Base-by-base conservation (phyloP, 2,329 filamentous ascomycete species). In the Colletotrichum coccodes region DNA sequence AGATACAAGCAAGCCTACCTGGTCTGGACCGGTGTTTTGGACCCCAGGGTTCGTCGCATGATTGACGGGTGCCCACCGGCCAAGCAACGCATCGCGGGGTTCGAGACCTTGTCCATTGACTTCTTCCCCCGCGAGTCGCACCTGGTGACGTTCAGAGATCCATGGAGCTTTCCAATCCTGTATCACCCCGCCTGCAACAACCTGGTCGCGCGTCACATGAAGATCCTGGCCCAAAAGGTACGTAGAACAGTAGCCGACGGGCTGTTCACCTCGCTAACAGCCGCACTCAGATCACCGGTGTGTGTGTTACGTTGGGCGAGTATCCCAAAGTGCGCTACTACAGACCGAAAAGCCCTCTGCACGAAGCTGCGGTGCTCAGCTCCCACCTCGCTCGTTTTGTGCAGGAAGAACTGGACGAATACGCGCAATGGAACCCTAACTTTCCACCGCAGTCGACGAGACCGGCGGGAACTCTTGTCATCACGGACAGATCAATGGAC, bases 241-340 rank as follows among this genome's bases (percentile, higher is more conserved):
- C 42, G 73, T 38, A n/a, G 12, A 42, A 34, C 66, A 73, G 38
- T 72, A 50, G 5, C 3, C 9, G 18, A 53, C 14, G 21, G 30
- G 9, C 3, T 42, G 12, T 47, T 26, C 21, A 12, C n/a, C 16
- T 42, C 47, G 59, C 72, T 76, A 42, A 76, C 72, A 50, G 32
- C 28, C 23, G 23, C 16, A 46, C 28, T 26, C 71, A 95, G 93
- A 91, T 97, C 72, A 92, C 94, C 4, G 92, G 94, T 34, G 86
- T 98, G 32, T 99, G 96, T 77, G 94, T 97, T 46, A 91, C 94
- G 0, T 82, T 98, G n/a, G 95, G 95, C 72, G 96, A 99, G 80
- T 95, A 97, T 75, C 96, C 96, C 7, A 92, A 93, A 72, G 93
- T 99, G 70, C 91, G 96, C 76, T 99, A 97, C 82, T 98, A 96